phyloP scores from a whole-genome alignment of 306 rosid genomes.

The Hylodesmum podocarpum region DNA sequence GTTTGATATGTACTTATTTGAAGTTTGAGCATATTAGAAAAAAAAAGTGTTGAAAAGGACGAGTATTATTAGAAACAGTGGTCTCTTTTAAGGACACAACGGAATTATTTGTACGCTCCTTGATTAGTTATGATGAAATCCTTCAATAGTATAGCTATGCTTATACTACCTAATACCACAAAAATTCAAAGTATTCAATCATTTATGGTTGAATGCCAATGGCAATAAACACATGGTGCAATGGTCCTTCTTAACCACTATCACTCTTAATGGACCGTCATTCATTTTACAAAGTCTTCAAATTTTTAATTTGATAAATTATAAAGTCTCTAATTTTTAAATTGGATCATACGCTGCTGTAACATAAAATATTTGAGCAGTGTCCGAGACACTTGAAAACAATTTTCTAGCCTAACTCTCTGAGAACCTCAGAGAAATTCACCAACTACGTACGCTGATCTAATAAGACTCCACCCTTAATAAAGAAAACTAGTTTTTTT shows the following conservation, averaged over 20 bases:
- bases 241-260: conserved; percentile 17
- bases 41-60: conserved; percentile 1
- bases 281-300: conserved; percentile 25
- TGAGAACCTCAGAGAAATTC: conserved; percentile 41
- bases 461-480: conserved; percentile 31
- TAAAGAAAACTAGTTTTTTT: conserved; percentile 30
- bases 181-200: conserved; percentile 9
- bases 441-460: conserved; percentile 52
- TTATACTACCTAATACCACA: neutral
- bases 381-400: conserved; percentile 46
- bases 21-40: neutral
- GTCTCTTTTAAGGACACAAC: conserved; percentile 21
- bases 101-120: conserved; percentile 16
- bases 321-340: conserved; percentile 26
- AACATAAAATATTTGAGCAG: conserved; percentile 27
- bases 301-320: conserved; percentile 31
- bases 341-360: conserved; percentile 42
- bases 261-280: conserved; percentile 33
- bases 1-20: neutral
- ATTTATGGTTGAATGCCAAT: conserved; percentile 17
- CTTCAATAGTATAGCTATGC: neutral
- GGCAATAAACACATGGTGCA: conserved; percentile 31
- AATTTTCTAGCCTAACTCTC: conserved; percentile 51
- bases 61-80: conserved; percentile 4
- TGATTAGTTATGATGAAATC: conserved; percentile 1